phyloP scores from a whole-genome alignment of 1,139 yeast species.

The Pichia sp. region DNA sequence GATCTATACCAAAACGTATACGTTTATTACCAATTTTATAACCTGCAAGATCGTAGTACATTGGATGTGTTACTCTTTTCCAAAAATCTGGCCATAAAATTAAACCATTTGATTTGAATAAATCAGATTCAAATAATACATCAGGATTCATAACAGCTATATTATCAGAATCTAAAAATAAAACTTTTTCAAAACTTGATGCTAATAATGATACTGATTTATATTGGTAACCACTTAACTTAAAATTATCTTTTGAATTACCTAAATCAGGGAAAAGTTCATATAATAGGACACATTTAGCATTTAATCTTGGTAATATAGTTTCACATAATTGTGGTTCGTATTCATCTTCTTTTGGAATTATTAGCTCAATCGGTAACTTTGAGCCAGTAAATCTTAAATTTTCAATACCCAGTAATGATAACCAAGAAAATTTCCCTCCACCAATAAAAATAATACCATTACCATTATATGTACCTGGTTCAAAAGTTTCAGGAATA shows the following conservation, averaged over 20 bases:
- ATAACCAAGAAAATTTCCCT: constrained; percentile 51
- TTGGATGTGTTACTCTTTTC: constrained; percentile 56
- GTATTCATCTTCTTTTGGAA: constrained; percentile 40
- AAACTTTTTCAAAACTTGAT: constrained; percentile 50
- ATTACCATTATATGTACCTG: constrained; percentile 38
- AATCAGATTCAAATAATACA: constrained; percentile 36
- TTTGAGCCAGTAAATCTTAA: constrained; percentile 48
- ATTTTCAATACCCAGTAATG: constrained; percentile 46
- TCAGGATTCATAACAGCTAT: constrained; percentile 50
- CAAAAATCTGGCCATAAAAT: constrained; percentile 68
- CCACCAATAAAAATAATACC: constrained; percentile 68
- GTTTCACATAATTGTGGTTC: constrained; percentile 43
- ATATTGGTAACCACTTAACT: constrained; percentile 46
- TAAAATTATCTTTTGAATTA: constrained; percentile 8
- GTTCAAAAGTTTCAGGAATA: constrained; percentile 44
- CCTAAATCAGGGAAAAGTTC: constrained; percentile 32
- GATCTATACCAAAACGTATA: constrained; percentile 26
- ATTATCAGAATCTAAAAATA: constrained; percentile 55
- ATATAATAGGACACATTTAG: constrained; percentile 41
- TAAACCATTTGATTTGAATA: constrained; percentile 39
- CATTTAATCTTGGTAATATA: constrained; percentile 42
- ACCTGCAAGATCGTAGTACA: constrained; percentile 49
- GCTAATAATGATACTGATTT: constrained; percentile 51
- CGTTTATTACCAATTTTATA: constrained; percentile 33
- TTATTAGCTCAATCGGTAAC: constrained; percentile 57